Evolutionary conservation across 768 basidiomycete genomes (phyloP), one percentile per base, ranked within the genome.

Genomic region (Leccinum subgranulosum): DNA sequence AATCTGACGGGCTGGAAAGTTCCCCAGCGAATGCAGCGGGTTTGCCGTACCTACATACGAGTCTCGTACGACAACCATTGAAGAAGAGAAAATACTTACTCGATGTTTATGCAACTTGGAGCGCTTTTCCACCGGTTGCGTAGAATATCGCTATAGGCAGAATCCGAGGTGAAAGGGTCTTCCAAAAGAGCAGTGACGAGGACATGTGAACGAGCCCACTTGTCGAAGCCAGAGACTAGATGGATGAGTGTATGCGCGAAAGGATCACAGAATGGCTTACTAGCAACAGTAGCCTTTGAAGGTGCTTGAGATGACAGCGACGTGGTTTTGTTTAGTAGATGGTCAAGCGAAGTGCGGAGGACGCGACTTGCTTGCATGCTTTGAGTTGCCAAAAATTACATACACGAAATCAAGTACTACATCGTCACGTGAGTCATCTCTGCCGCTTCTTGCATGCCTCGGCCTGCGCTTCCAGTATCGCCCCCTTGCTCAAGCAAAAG

Each of bases 401-500:
- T 4, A 12, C 10, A 15, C 17, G 28, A 8, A 5, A 11, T 49
- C 28, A 3, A 39, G 43, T 58, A 64, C 3, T 10, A 21, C 6
- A 27, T 1, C 14, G 41, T 57, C 66, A 67, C 66, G 66, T 67
- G 64, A 69, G 1, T 61, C 56, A 61, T 51, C 51, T 45, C 56
- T 63, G 67, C 60, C 61, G 60, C 25, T 71, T 65, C 55, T 47
- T 64, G 45, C 51, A 60, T 5, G 67, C 67, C 53, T 68, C 65
- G 0, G 63, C 66, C 55, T 89, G 88, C 0, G 90, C 90, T 64
- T 90, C 82, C 57, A 81, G 74, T 59, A 96, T 94, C 3, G 84
- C 88, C 23, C 81, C 82, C 57, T 84, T 83, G 68, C 90, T 94
- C 51, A 97, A 71, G 66, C 94, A 97, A 65, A 86, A 89, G 71